A percentile compares a stretch with the other conserved stretches of the same genome.
Conservation (phyloP, 805 yeast genomes). For the Cyberlindnera euphorbiae region DNA sequence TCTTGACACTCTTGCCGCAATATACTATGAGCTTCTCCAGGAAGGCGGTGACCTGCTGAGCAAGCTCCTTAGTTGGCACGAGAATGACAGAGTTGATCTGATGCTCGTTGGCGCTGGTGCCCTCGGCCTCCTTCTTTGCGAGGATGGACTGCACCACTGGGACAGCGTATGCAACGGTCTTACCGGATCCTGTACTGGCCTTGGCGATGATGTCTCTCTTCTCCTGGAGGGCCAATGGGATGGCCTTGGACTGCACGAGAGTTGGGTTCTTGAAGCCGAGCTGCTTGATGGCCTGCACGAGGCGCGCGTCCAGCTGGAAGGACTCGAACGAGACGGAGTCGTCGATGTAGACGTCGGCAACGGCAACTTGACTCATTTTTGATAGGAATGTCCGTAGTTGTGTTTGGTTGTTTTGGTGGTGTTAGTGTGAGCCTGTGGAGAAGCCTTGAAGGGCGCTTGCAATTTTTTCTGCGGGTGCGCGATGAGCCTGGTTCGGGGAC, state of each 20-base stretch:
- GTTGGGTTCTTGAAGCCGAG: constrained; percentile 85
- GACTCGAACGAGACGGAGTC: constrained; percentile 67
- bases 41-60: constrained; percentile 77
- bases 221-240: constrained; percentile 85
- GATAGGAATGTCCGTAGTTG: too few species aligned
- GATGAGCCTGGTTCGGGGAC: constrained; percentile 4
- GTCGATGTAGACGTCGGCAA: constrained; percentile 66
- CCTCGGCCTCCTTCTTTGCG: constrained; percentile 31
- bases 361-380: constrained; percentile 35
- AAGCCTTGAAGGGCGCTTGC: not conserved
- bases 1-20: constrained; percentile 61
- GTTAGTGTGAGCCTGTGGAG: not conserved
- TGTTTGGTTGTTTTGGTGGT: not conserved
- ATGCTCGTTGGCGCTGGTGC: constrained; percentile 24
- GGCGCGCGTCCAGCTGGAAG: constrained; percentile 75
- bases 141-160: constrained; percentile 82
- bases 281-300: constrained; percentile 77
- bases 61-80: constrained; percentile 91
- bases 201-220: constrained; percentile 89
- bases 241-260: constrained; percentile 83
- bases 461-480: constrained; percentile 4
- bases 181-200: constrained; percentile 95
- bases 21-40: constrained; percentile 62
- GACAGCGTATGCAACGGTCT: constrained; percentile 84
- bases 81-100: constrained; percentile 47